phyloP scores from a whole-genome alignment of 768 basidiomycete genomes.

The Leccinellum albellum region DNA sequence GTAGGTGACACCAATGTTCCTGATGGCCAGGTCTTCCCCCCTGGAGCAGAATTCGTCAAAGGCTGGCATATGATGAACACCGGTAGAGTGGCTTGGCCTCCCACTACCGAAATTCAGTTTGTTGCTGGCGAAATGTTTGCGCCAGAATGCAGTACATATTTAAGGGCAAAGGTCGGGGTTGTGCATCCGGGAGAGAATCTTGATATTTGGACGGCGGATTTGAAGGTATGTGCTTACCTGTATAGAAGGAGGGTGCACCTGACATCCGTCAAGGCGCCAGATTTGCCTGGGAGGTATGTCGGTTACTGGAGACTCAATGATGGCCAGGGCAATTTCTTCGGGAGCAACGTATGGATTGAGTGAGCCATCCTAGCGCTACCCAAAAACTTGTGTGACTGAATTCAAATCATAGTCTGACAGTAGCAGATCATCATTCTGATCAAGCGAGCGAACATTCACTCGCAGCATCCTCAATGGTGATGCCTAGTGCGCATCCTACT shows the following conservation, averaged over 20 bases:
- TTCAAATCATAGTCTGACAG: constrained; percentile 50
- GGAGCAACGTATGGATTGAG: constrained; percentile 74
- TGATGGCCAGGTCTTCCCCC: constrained; percentile 74
- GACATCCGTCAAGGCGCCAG: constrained; percentile 55
- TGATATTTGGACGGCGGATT: constrained; percentile 67
- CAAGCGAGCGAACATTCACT: constrained; percentile 47
- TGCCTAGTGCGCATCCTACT: constrained; percentile 44
- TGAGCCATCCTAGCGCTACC: constrained; percentile 36
- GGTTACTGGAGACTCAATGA: constrained; percentile 75
- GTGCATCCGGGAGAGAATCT: constrained; percentile 56
- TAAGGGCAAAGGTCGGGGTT: constrained; percentile 47
- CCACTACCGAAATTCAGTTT: constrained; percentile 61
- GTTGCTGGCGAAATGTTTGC: constrained; percentile 65
- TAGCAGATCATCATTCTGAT: constrained; percentile 47
- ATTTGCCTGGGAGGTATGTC: constrained; percentile 65
- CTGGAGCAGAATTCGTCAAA: constrained; percentile 84
- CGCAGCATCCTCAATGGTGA: constrained; percentile 62
- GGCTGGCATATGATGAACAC: constrained; percentile 74
- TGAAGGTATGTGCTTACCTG: constrained; percentile 51
- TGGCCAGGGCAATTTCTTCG: constrained; percentile 57
- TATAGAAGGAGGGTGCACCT: background rate
- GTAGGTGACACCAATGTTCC: constrained; percentile 67
- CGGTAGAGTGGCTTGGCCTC: constrained; percentile 62
- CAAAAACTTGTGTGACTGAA: background rate
- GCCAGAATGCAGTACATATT: constrained; percentile 29